Evolutionary conservation across 208 protist species (phyloP).

Genomic region (Acanthamoeba triangularis): DNA sequence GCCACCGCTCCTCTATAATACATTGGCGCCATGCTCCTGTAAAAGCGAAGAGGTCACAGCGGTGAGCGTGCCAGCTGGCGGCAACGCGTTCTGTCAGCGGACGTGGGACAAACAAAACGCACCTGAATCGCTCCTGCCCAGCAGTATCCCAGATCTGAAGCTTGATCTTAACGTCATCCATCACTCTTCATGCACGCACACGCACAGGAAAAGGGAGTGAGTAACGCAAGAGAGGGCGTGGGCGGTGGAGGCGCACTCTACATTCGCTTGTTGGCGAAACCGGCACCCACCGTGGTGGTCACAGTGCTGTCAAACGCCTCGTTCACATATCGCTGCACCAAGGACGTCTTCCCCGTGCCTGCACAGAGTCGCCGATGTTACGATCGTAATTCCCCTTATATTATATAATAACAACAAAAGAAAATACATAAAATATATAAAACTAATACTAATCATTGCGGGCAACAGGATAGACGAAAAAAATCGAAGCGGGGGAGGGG

Average conservation of each 20-base stretch:
- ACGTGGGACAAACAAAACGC: neutral
- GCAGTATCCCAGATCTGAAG: slow-evolving; percentile 71
- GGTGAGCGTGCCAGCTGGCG: too few species aligned
- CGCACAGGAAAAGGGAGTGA: neutral
- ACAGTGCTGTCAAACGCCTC: neutral
- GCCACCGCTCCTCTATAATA: slow-evolving; percentile 87
- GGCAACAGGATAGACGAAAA: too few species aligned
- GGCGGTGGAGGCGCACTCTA: neutral
- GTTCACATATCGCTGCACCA: slow-evolving; percentile 63
- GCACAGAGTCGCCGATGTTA: too few species aligned
- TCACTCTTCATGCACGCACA: neutral
- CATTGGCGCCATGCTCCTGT: slow-evolving; percentile 85
- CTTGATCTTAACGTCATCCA: slow-evolving; percentile 56
- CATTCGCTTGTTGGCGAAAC: slow-evolving; percentile 69
- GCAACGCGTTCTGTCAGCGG: neutral
- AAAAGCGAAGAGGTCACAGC: neutral
- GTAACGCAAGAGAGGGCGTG: neutral
- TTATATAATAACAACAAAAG: too few species aligned
- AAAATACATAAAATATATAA: too few species aligned
- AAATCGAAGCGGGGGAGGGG: neutral
- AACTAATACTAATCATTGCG: too few species aligned
- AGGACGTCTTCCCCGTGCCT: slow-evolving; percentile 62
- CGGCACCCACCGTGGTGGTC: slow-evolving; percentile 22
- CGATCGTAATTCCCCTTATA: too few species aligned
- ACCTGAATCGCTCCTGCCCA: slow-evolving; percentile 71